phyloP scores from a whole-genome alignment of 352 stramenopile species.

The Globisporangium solare region DNA sequence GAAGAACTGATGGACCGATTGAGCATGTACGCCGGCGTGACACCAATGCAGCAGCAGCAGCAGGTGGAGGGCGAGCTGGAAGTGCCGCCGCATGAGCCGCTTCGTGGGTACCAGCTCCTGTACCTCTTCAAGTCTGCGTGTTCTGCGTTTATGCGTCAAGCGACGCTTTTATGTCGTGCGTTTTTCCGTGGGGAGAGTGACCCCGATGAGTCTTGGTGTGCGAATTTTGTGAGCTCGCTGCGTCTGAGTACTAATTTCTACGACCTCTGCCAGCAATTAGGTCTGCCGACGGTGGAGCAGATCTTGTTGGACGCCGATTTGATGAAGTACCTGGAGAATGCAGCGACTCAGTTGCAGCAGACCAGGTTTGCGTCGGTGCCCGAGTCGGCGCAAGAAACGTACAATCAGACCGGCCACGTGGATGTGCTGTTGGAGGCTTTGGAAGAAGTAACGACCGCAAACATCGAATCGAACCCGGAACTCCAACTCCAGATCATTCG shows the following conservation, averaged over 20 bases:
- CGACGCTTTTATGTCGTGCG: constrained; percentile 66
- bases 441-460: constrained; percentile 15
- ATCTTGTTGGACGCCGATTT: constrained; percentile 44
- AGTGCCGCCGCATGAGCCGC: constrained; percentile 22
- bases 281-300: constrained; percentile 52
- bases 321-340: constrained; percentile 48
- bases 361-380: constrained; percentile 43
- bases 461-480: constrained; percentile 12
- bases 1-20: constrained; percentile 54
- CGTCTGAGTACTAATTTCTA: constrained; percentile 71
- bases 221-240: constrained; percentile 76
- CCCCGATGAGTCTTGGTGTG: constrained; percentile 66
- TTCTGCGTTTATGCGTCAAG: constrained; percentile 69
- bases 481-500: constrained; percentile 24
- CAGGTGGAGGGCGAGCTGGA: not conserved
- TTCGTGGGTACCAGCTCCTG: constrained; percentile 49
- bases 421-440: constrained; percentile 40
- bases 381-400: constrained; percentile 40
- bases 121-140: constrained; percentile 75
- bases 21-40: constrained; percentile 35
- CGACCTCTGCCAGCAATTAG: constrained; percentile 72
- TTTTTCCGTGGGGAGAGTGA: constrained; percentile 79
- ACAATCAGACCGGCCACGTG: constrained; percentile 50
- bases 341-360: constrained; percentile 43
- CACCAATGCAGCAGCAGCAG: constrained; percentile 20